These are phyloP conservation scores for Trypethelium eluteriae DNA, from an alignment of 495 filamentous ascomycete genomes.

Conservation along the genomic window DNA sequence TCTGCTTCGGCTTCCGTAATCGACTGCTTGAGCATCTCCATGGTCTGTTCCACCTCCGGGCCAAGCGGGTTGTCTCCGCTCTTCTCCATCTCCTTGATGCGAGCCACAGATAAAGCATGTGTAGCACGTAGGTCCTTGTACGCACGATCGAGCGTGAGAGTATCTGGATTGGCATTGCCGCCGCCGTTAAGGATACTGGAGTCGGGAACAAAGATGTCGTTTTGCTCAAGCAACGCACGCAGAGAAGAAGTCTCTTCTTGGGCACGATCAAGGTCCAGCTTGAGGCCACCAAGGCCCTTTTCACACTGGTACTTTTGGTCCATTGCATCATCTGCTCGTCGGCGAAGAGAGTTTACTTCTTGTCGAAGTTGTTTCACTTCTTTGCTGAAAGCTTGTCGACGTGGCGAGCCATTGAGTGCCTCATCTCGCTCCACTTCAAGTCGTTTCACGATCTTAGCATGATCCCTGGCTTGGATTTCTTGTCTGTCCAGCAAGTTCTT, in stretches of 20 bases:
- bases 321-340: constrained; percentile 89
- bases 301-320: constrained; percentile 95
- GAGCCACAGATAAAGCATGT: constrained; percentile 46
- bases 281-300: constrained; percentile 82
- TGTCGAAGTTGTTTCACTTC: constrained; percentile 72
- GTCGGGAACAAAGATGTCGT: constrained; percentile 66
- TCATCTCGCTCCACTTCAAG: constrained; percentile 73
- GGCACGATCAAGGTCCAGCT: constrained; percentile 94
- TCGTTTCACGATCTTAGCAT: constrained; percentile 63
- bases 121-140: constrained; percentile 69
- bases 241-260: constrained; percentile 84
- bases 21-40: constrained; percentile 55
- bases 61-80: constrained; percentile 24
- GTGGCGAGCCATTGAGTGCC: constrained; percentile 60
- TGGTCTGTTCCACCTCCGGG: constrained; percentile 49
- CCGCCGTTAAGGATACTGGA: constrained; percentile 17
- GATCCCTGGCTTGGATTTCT: constrained; percentile 69
- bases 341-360: constrained; percentile 77
- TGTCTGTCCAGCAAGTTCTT: constrained; percentile 83
- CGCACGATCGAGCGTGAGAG: constrained; percentile 66
- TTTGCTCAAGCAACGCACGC: constrained; percentile 71
- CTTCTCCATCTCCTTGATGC: constrained; percentile 49
- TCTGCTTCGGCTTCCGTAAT: constrained; percentile 63
- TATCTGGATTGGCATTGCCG: constrained; percentile 39
- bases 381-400: constrained; percentile 67